phyloP scores from a whole-genome alignment of 192 early-diverging fungal species.

The Geosiphon pyriformis region DNA sequence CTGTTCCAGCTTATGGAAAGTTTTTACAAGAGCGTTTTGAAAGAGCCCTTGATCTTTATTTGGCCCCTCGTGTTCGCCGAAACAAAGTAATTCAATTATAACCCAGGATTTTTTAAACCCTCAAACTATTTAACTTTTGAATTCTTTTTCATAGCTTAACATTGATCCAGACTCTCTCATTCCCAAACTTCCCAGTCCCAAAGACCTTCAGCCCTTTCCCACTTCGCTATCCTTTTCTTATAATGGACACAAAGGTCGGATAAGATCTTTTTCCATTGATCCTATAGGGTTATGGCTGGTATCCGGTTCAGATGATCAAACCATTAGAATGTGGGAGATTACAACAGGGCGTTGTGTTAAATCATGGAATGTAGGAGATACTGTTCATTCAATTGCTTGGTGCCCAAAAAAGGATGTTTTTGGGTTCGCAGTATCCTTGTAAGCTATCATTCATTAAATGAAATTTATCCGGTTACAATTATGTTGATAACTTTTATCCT shows the following conservation, averaged over 20 bases:
- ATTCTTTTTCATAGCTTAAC: constrained; percentile 47
- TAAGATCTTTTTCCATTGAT: constrained; percentile 83
- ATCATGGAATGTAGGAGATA: constrained; percentile 64
- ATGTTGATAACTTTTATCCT: not conserved
- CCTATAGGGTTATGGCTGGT: constrained; percentile 87
- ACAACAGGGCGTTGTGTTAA: constrained; percentile 80
- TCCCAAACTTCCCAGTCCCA: constrained; percentile 91
- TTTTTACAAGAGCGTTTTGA: constrained; percentile 96
- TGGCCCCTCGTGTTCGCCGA: constrained; percentile 85
- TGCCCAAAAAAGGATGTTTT: constrained; percentile 76
- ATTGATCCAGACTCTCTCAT: constrained; percentile 90
- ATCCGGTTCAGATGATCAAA: constrained; percentile 87
- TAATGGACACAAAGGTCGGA: constrained; percentile 73
- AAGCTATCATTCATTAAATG: constrained; percentile 3
- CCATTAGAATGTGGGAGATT: constrained; percentile 88
- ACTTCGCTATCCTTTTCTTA: constrained; percentile 70
- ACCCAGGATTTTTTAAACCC: too few species aligned
- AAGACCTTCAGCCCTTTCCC: constrained; percentile 94
- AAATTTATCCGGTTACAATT: not conserved
- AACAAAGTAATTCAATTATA: constrained; percentile 53
- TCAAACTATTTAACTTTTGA: not conserved
- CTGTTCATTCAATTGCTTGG: constrained; percentile 79
- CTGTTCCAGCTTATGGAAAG: constrained; percentile 79
- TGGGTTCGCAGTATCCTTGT: constrained; percentile 69
- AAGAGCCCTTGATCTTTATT: constrained; percentile 93